Evolutionary conservation across 306 rosid species (phyloP), one percentile per base, ranked within the genome.

Genomic region (Sicyos edulis): DNA sequence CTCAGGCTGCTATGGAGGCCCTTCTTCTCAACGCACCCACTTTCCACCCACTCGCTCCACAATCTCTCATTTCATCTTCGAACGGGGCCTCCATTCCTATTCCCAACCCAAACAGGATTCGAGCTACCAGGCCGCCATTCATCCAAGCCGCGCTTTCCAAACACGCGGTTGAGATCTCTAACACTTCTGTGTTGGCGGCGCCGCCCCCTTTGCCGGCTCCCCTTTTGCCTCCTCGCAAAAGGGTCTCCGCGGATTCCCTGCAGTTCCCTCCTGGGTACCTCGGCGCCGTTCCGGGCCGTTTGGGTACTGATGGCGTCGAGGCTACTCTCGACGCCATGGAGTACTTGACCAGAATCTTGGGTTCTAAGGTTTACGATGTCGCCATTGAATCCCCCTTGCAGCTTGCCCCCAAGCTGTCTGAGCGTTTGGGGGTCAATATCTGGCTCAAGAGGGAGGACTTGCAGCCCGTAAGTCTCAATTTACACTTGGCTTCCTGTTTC

Each of bases 391-490:
- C 97, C 3, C 97, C 97, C 19, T 77, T 93, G 21, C 87, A 91
- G 77, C 74, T 85, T 45, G 97, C 96, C 21, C 79, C 89, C 12
- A 91, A 81, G 84, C 82, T 91, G 29, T 91, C 99, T 0, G 89
- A 79, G 69, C 82, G 91, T 26, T 81, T 86, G 67, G 95, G 96
- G 7, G 86, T 82, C 58, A 79, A 83, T 8, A 6, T 93, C 73
- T 93, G 95, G 97, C 93, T 93, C 74, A 93, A 93, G 69, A 82
- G 99, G 60, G 99, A 93, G 76, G 99, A 93, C 58, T 76, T 93
- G 73, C 95, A 91, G 77, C 96, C 97, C 0, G 99, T 93, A 56
- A 80, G 96, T 83, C 8, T n/a, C n/a, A 51, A 4, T 37, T 60
- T 8, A n/a, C 32, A n/a, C n/a, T 29, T 29, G 32, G 32, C 3